Conservation (phyloP, 192 early-diverging fungal species). For the Phlyctochytrium bullatum region DNA sequence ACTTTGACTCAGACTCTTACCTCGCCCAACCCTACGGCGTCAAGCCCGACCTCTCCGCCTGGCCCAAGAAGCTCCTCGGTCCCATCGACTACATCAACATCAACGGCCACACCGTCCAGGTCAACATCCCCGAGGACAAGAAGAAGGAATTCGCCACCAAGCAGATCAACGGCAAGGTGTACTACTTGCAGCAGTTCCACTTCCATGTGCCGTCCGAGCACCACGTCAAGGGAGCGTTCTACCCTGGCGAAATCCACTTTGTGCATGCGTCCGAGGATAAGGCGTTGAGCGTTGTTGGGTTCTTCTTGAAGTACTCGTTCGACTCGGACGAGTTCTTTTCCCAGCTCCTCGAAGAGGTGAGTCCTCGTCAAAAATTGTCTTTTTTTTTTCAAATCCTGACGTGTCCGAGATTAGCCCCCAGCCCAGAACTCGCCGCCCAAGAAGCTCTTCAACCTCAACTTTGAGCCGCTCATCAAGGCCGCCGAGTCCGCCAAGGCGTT, state of each 20-base stretch:
- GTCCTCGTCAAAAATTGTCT: neutral
- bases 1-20: slow-evolving; percentile 30
- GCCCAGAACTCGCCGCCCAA: neutral
- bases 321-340: slow-evolving; percentile 5
- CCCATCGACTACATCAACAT: slow-evolving; percentile 28
- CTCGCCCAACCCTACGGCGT: neutral
- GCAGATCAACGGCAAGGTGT: slow-evolving; percentile 30
- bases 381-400: neutral
- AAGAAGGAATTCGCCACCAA: neutral
- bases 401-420: neutral
- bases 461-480: neutral
- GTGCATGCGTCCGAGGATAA: slow-evolving; percentile 46
- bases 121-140: slow-evolving; percentile 10
- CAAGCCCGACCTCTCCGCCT: slow-evolving; percentile 2
- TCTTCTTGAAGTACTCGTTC: slow-evolving; percentile 40
- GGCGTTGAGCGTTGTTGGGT: slow-evolving; percentile 43
- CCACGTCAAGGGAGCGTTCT: slow-evolving; percentile 26
- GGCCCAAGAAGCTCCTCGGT: slow-evolving; percentile 6
- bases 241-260: slow-evolving; percentile 45
- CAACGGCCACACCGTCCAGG: slow-evolving; percentile 47
- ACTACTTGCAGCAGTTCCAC: slow-evolving; percentile 53
- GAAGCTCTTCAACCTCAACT: slow-evolving; percentile 7
- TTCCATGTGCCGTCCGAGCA: slow-evolving; percentile 66
- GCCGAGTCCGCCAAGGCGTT: neutral
- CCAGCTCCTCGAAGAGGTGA: slow-evolving; percentile 11